Evolutionary conservation across 257 asterid genomes (phyloP).

Genomic region (Rehmannia glutinosa): DNA sequence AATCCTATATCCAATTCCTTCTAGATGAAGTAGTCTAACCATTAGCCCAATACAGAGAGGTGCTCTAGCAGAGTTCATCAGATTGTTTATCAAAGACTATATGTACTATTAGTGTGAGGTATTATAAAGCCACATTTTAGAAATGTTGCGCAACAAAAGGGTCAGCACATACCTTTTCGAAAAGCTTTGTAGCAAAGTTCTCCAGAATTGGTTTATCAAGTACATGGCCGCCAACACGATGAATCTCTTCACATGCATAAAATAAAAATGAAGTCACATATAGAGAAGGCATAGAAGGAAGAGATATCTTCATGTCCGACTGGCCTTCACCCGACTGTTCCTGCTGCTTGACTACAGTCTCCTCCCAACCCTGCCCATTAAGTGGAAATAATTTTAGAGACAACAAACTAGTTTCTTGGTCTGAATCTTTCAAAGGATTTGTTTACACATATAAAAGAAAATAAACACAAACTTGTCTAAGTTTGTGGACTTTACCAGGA

Average conservation of each 20-base stretch:
- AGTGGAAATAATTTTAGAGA: too few species aligned
- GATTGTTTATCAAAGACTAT: too few species aligned
- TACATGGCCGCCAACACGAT: too few species aligned
- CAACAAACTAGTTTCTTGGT: too few species aligned
- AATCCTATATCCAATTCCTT: neutral
- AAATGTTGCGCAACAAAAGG: too few species aligned
- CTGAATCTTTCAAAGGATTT: too few species aligned
- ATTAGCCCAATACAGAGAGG: neutral
- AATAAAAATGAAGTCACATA: slow-evolving; percentile 68
- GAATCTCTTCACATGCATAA: slow-evolving; percentile 87
- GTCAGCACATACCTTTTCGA: too few species aligned
- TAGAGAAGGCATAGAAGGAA: slow-evolving; percentile 94
- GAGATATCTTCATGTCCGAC: slow-evolving; percentile 77
- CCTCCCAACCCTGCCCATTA: too few species aligned
- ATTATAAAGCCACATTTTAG: too few species aligned
- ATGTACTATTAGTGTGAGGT: too few species aligned
- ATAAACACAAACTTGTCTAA: slow-evolving; percentile 1
- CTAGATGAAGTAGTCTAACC: neutral
- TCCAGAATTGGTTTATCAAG: too few species aligned
- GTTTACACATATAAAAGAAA: neutral
- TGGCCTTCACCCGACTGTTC: slow-evolving; percentile 65
- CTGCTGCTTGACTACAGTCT: slow-evolving; percentile 70
- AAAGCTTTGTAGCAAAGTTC: too few species aligned
- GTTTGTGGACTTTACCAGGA: neutral
- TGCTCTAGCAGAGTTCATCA: neutral